A percentile compares a stretch with the other conserved stretches of the same genome.
phyloP scores from a whole-genome alignment of 495 filamentous ascomycete genomes.

The Talaromyces wortmannii region DNA sequence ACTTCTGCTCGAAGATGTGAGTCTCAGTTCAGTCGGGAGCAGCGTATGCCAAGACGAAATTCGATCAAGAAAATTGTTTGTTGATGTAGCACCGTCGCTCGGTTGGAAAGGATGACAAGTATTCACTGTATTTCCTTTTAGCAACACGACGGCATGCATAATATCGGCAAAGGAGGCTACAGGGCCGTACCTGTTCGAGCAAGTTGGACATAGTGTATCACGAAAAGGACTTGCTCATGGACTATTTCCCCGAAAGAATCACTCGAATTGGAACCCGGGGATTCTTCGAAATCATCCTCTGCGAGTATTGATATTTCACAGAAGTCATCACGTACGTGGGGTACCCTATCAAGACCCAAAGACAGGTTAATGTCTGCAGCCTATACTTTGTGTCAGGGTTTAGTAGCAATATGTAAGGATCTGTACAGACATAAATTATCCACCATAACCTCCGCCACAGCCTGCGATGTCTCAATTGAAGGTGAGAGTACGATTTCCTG shows the following conservation, averaged over 20 bases:
- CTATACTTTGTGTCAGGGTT: not conserved
- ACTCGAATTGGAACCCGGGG: not conserved
- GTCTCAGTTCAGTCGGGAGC: not conserved
- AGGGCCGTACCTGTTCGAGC: not conserved
- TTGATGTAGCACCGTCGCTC: not conserved
- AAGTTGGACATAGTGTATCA: not conserved
- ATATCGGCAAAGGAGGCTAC: not conserved
- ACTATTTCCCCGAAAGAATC: not conserved
- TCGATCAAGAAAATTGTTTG: not conserved
- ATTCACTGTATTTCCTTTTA: not conserved
- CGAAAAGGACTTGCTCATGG: not conserved
- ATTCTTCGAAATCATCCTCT: not conserved
- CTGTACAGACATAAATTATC: not conserved
- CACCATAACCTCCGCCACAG: not conserved
- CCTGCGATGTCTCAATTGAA: not conserved
- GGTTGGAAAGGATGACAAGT: not conserved
- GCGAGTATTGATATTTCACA: not conserved
- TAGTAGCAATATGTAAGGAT: not conserved
- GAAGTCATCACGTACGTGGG: not conserved
- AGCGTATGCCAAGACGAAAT: not conserved
- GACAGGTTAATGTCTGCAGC: not conserved
- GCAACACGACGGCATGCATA: not conserved
- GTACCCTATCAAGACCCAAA: not conserved
- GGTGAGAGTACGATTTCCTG: not conserved
- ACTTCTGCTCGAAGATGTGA: not conserved